Evolutionary conservation across 2,329 filamentous ascomycete genomes (phyloP), one percentile per base, ranked within the genome.

Genomic region (Ascomycota sp.): DNA sequence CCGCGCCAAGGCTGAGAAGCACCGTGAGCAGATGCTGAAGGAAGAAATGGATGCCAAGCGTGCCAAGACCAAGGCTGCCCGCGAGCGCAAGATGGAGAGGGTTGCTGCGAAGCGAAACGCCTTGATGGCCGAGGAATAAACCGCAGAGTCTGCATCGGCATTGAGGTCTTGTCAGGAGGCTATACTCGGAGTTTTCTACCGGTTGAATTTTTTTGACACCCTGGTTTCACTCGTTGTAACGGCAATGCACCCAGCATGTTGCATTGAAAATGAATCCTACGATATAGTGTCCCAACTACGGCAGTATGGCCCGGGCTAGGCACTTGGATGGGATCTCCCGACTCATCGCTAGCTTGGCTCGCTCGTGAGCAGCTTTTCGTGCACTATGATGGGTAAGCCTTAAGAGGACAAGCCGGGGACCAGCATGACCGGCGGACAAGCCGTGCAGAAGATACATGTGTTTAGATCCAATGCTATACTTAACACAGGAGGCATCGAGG

Each of bases 41-140:
- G 84, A 95, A 61, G 84, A 95, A 72, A 98, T 98, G 89, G 89
- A 95, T 61, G 82, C 80, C 71, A 95, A 92, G 77, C 83, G 89
- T 68, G 82, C 83, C 62, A 93, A 92, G 83, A 95, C 83, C 76
- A 95, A 93, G 84, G 89, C 89, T 58, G 89, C 89, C 54, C 83
- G 89, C 67, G 89, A 95, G 78, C 78, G 89, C 71, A 89, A 89
- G 76, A 65, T 76, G 64, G 82, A 92, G 72, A 80, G 91, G 64
- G 72, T 77, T 59, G 62, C 68, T 58, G 76, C 78, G 61, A 98
- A 98, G 86, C 75, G 83, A 61, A 76, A 72, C 56, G 83, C 81
- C 56, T 60, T 91, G 60, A 57, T 77, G 54, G 81, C 68, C 57
- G 82, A 83, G 52, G 66, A 66, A 53, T 61, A 66, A 54, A 58